Evolutionary conservation across 371 early-diverging fungal species (phyloP).

Genomic region (Haplosporangium sp.): DNA sequence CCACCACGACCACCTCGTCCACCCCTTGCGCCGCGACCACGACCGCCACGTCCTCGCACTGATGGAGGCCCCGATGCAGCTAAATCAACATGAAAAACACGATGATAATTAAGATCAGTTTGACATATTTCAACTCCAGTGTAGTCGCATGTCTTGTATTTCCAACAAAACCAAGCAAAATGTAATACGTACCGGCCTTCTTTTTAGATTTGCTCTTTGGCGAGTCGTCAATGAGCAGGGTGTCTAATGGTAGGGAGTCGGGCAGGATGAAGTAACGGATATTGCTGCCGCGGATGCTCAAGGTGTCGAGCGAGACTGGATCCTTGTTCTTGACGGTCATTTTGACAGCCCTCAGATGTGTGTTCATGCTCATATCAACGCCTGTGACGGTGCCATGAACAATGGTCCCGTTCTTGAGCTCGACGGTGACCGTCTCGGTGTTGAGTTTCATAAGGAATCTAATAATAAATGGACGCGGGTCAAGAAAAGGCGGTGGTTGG

Average conservation of each 20-base stretch:
- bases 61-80: constrained; percentile 24
- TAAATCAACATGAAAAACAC: neutral
- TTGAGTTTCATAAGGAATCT: constrained; percentile 96
- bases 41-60: constrained; percentile 54
- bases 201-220: constrained; percentile 93
- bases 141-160: neutral
- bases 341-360: constrained; percentile 97
- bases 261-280: constrained; percentile 96
- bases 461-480: constrained; percentile 8
- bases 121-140: neutral
- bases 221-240: constrained; percentile 94
- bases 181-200: constrained; percentile 62
- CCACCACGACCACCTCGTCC: constrained; percentile 56
- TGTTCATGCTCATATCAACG: constrained; percentile 99
- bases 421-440: constrained; percentile 95
- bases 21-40: constrained; percentile 56
- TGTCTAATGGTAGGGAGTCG: constrained; percentile 70
- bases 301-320: constrained; percentile 87
- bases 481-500: too few relatives aligned
- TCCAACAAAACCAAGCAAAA: constrained; percentile 19
- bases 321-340: constrained; percentile 97
- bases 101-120: neutral
- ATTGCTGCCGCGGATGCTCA: constrained; percentile 95
- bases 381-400: constrained; percentile 96
- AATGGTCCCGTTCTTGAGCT: constrained; percentile 95